Base-by-base conservation (phyloP, 1,284 basidiomycete genomes). In the Ceratorhiza oryzae-sativae region DNA sequence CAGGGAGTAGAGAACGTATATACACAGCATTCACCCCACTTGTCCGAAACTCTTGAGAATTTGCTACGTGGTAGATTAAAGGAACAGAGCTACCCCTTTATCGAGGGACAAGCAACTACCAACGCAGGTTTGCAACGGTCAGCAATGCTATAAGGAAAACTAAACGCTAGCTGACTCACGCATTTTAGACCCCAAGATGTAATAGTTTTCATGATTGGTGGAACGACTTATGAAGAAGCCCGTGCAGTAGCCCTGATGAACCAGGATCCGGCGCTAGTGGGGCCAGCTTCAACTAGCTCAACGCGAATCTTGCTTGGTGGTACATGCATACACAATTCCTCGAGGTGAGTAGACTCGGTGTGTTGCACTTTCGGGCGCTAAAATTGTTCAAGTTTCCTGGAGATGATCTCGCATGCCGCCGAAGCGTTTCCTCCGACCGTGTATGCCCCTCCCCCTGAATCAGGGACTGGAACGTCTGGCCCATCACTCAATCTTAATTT, bases 1-100 rank as follows among this genome's bases (percentile, higher is more conserved):
- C 71, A 94, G 91, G 97, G 97, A 6, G 97, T 99, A 5, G 97
- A 99, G 80, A 99, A 99, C 78, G 97, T 99, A 8, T 99, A 98
- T 79, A 99, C 96, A 71, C 97, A 99, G 78, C 97, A 99, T 78
- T 91, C 90, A 15, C 97, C 97, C 9, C 95, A 97, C 80, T 84
- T 99, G 2, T 89, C 92, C 0, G 90, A 98, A 78, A 99, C 97
- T 4, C 82, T 99, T 23, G 97, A 99, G 78, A 86, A 92, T 71
- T 82, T 99, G 1, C 87, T 97, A 77, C 94, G 89, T 77, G 97
- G 95, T 13, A 85, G 93, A 58, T 80, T 99, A 74, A 90, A 88
- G 75, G 97, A 98, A 75, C 86, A 88, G 1, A 94, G 89, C 74
- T 96, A 99, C 81, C 96, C 97, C 0, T 98, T 95, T 83, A 77